Evolutionary conservation across 805 yeast genomes (phyloP), one percentile per base, ranked within the genome.

Genomic region (Lipomyces sp.): DNA sequence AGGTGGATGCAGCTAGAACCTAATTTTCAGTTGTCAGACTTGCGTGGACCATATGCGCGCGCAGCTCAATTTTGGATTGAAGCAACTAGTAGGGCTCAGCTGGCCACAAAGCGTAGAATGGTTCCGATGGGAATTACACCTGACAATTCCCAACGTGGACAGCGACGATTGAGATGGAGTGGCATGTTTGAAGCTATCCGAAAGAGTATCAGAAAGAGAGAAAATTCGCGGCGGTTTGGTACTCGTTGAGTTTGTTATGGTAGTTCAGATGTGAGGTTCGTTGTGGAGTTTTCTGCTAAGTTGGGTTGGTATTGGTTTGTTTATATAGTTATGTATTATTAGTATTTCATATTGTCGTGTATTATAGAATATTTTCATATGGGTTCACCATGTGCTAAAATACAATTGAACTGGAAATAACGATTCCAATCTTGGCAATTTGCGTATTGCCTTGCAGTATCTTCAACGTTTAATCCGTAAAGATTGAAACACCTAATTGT

Each of bases 111-210:
- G 75, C 83, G 97, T 72, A 85, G 98, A 67, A 90, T 93, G 6
- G 87, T 95, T 0, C 98, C 98, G 0, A 80, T 94, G 42, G 97
- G 98, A 60, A 96, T 95, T n/a, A 94, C 97, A 0, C 85, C 86
- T 30, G 98, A 94, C 73, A 90, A 96, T 0, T 45, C 67, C 11
- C 98, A 94, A 77, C 80, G 98, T 69, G 99, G 99, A 24, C 97
- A 95, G 74, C 82, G 90, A 66, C 82, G 96, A 62, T 81, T 94
- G 66, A 84, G 98, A 70, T 95, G 98, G 98, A 97, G 97, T 0
- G 90, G 97, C 63, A 90, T 95, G 91, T 91, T 95, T 80, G 99
- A 95, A 75, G 97, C 97, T 0, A 88, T 95, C 80, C 83, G 97
- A 65, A 92, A 92, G 78, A 82, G 89, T 71, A 91, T 93, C 88